phyloP scores from a whole-genome alignment of 83 land plant species.

The Picea mariana region DNA sequence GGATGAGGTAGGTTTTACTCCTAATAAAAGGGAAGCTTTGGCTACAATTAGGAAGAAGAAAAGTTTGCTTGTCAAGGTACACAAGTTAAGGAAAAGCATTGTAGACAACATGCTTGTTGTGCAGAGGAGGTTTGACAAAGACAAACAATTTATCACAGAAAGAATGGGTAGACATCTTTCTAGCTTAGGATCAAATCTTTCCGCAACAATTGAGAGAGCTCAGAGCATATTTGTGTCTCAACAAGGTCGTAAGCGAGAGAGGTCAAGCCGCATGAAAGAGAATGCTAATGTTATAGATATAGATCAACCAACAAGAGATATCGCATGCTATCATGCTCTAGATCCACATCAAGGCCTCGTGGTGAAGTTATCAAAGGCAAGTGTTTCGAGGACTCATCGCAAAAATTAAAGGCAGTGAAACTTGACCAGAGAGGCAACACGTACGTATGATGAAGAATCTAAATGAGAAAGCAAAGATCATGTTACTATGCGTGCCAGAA shows the following conservation, averaged over 20 bases:
- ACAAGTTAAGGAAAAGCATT: conserved; percentile 80
- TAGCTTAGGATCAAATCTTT: conserved; percentile 75
- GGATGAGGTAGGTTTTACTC: conserved; percentile 61
- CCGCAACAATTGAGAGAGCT: conserved; percentile 42
- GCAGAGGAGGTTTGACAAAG: conserved; percentile 63
- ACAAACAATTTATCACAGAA: conserved; percentile 25
- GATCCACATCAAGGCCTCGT: conserved; percentile 53
- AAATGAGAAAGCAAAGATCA: too few species aligned
- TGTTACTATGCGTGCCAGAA: too few species aligned
- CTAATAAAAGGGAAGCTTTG: conserved; percentile 49
- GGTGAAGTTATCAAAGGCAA: conserved; percentile 72
- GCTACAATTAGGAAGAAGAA: conserved; percentile 74
- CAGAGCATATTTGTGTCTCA: too few species aligned
- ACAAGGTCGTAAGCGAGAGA: too few species aligned
- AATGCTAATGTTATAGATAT: conserved; percentile 45
- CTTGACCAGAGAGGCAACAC: neutral
- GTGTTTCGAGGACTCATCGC: conserved; percentile 82
- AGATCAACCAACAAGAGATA: conserved; percentile 62
- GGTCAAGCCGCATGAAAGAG: too few species aligned
- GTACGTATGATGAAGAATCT: too few species aligned
- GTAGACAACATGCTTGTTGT: conserved; percentile 85
- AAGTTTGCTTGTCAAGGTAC: conserved; percentile 71
- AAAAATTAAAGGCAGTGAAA: conserved; percentile 75
- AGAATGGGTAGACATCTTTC: conserved; percentile 86
- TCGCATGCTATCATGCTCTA: conserved; percentile 33